Percentiles rank a stretch among this genome's conserved stretches.
Conservation (phyloP, 768 basidiomycete genomes). For the Lentinula sp. region DNA sequence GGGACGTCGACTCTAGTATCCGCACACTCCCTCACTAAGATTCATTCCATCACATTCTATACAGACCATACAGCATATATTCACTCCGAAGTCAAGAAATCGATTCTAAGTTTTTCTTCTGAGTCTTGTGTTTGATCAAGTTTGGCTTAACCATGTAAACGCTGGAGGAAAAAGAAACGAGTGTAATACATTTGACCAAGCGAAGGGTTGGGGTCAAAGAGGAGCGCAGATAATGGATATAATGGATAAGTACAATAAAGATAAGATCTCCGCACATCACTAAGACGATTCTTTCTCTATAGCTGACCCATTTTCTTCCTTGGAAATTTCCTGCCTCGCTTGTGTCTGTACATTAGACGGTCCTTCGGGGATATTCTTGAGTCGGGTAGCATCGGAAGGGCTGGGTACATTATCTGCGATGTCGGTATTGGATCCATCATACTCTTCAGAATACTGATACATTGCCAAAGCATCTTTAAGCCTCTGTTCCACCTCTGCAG, state of each 20-base stretch:
- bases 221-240: not conserved
- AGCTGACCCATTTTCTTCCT: not conserved
- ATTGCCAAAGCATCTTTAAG: slow-evolving; percentile 41
- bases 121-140: no score
- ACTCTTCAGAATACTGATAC: slow-evolving; percentile 10
- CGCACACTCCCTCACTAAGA: not conserved
- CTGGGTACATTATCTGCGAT: not conserved
- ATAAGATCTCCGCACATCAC: not conserved
- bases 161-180: no score
- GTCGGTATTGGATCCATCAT: not conserved
- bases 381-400: not conserved
- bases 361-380: not conserved
- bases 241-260: not conserved
- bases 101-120: no score
- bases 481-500: slow-evolving; percentile 49
- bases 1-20: not conserved
- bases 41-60: not conserved
- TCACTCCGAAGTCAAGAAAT: no score
- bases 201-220: not conserved
- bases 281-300: not conserved
- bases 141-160: no score
- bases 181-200: no score
- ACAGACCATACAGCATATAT: not conserved
- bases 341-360: slow-evolving; percentile 4
- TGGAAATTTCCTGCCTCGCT: not conserved